Base-by-base conservation (phyloP, 2,329 filamentous ascomycete genomes). In the Aspergillus fumigatus region DNA sequence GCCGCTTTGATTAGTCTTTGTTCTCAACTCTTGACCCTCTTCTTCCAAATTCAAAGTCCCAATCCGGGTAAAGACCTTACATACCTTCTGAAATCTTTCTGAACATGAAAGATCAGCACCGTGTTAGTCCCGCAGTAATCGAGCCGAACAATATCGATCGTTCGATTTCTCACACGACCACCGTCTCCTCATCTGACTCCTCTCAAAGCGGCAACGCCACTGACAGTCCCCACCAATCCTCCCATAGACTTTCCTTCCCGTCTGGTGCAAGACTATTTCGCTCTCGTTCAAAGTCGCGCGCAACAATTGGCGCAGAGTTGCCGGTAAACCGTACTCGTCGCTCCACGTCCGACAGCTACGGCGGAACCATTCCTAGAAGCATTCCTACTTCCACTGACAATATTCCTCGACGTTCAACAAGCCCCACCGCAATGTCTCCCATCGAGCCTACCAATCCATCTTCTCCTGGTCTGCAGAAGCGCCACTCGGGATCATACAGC, bases 381-480 rank as follows among this genome's bases (percentile, higher is more conserved):
- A 53, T 8, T 17, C 32, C 35, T 58, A 59, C 45, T 60, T 61
- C 55, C 59, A 62, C 26, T 57, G 61, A 40, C 60, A 55, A 21
- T 3, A 47, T 25, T 25, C n/a, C 51, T 43, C 58, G 55, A 43
- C 61, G 50, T 32, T 61, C 65, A 5, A 56, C 54, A 17, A 67
- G 64, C 35, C 62, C 67, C 1, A 49, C 41, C 19, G 54, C 58
- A 11, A 69, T 67, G 62, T 62, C 65, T 51, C 50, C 59, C 6
- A 56, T 52, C 29, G 54, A 60, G 19, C 53, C 57, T 32, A 62
- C 58, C 14, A 55, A 56, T 35, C 60, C 52, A 27, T 65, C 58
- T 43, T 56, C 54, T 9, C 62, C 53, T 52, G 51, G n/a, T 49
- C 51, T 48, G 54, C 43, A 65, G 60, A 54, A 56, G 57, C 27